These are phyloP conservation scores for Solanum arcanum DNA, from an alignment of 257 asterid genomes.

Conservation along the genomic window DNA sequence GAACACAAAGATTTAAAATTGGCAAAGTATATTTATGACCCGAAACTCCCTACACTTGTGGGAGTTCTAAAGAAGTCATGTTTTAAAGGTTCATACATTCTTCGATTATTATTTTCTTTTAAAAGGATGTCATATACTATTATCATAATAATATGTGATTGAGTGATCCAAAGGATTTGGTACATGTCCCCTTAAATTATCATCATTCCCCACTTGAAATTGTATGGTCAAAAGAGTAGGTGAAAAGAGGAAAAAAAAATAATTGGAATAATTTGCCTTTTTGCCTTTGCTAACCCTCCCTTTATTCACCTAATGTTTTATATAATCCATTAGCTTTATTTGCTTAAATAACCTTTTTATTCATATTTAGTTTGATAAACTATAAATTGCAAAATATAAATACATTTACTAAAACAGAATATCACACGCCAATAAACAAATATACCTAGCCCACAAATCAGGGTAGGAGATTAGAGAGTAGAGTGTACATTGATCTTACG, in stretches of 20 bases:
- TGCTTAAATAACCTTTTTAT: neutral
- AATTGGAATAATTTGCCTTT: neutral
- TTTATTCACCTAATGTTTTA: neutral
- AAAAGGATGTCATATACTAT: neutral
- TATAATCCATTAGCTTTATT: neutral
- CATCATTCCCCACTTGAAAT: neutral
- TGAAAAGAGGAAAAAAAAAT: neutral
- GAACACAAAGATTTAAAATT: too few relatives aligned
- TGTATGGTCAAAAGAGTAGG: neutral
- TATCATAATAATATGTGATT: neutral
- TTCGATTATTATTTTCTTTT: neutral
- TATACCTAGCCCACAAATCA: neutral
- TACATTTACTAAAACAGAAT: neutral
- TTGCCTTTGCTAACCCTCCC: neutral
- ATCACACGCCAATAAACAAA: neutral
- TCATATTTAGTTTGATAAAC: neutral
- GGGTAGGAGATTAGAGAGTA: neutral
- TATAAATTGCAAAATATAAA: neutral
- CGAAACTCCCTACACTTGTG: too few relatives aligned
- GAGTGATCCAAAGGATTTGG: neutral
- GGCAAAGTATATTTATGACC: too few relatives aligned
- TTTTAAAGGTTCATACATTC: neutral
- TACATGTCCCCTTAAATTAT: neutral
- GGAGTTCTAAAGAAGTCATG: neutral
- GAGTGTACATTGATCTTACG: neutral